A percentile compares a stretch with the other conserved stretches of the same genome.
phyloP scores from a whole-genome alignment of 164 flowering plant species.

The Stephania japonica region DNA sequence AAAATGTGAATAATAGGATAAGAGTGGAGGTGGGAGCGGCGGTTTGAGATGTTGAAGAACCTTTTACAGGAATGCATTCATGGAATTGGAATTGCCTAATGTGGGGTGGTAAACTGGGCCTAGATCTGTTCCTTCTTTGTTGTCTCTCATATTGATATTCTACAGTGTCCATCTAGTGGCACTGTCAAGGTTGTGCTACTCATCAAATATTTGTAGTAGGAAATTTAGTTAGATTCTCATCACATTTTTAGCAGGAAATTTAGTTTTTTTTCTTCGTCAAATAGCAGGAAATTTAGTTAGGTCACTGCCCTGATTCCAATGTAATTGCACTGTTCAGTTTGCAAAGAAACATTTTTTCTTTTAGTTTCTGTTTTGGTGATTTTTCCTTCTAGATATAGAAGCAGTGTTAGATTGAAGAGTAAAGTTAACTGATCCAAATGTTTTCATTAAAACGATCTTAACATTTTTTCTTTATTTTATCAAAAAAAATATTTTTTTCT shows the following conservation, averaged over 20 bases:
- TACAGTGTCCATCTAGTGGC: not conserved
- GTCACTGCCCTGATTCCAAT: not conserved
- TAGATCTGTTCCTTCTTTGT: not conserved
- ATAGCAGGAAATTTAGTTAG: too few species aligned
- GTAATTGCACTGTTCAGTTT: not conserved
- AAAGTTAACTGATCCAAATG: too few species aligned
- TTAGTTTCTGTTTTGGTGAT: too few species aligned
- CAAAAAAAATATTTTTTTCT: too few species aligned
- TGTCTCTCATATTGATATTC: not conserved
- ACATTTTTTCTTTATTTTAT: too few species aligned
- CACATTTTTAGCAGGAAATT: too few species aligned
- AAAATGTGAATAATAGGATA: constrained; percentile 28
- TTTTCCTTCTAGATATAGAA: not conserved
- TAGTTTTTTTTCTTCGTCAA: too few species aligned
- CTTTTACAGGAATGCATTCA: not conserved
- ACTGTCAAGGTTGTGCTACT: not conserved
- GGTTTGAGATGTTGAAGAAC: not conserved
- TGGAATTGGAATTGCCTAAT: not conserved
- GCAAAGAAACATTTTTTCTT: not conserved
- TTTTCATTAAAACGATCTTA: too few species aligned
- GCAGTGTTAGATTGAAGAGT: too few species aligned
- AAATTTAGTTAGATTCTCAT: too few species aligned
- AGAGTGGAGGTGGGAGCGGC: not conserved
- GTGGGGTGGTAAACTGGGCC: not conserved
- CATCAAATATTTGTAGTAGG: too few species aligned